Conservation (phyloP, 2,329 filamentous ascomycete genomes). For the Exophiala spinifera region DNA sequence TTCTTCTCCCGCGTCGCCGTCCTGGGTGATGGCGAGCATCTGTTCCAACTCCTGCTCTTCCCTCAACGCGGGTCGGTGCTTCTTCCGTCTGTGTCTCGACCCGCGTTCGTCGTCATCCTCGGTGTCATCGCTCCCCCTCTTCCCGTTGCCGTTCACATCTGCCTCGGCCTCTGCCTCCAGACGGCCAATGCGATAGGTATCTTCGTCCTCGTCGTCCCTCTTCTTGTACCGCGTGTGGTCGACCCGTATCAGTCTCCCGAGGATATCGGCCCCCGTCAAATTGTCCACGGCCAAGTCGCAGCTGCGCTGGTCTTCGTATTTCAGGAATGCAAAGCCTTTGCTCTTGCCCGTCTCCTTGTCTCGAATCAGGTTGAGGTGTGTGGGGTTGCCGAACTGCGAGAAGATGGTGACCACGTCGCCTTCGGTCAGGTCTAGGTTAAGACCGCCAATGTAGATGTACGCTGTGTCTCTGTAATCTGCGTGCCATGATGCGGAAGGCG, state of each 20-base stretch:
- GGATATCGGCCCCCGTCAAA: constrained; percentile 77
- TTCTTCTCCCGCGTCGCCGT: constrained; percentile 80
- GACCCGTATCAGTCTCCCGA: constrained; percentile 76
- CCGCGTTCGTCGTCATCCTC: constrained; percentile 39
- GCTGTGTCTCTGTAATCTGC: constrained; percentile 96
- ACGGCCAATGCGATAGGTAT: constrained; percentile 51
- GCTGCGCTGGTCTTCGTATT: constrained; percentile 96
- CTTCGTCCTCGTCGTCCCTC: constrained; percentile 61
- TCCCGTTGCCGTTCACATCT: constrained; percentile 35
- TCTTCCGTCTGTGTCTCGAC: constrained; percentile 35
- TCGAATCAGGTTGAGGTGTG: constrained; percentile 84
- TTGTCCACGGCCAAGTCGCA: constrained; percentile 97
- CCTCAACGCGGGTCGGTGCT: constrained; percentile 56
- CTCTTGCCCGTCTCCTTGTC: constrained; percentile 97
- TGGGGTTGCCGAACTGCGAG: constrained; percentile 93
- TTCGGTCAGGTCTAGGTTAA: constrained; percentile 89
- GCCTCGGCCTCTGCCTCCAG: constrained; percentile 40
- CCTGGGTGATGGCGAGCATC: constrained; percentile 56
- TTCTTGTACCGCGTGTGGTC: constrained; percentile 92
- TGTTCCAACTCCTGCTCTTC: constrained; percentile 78
- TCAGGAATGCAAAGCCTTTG: constrained; percentile 90
- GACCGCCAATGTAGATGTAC: constrained; percentile 91
- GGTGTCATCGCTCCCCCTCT: constrained; percentile 40
- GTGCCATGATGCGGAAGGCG: constrained; percentile 91
- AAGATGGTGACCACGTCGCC: constrained; percentile 96